Evolutionary conservation across 371 early-diverging fungal species (phyloP), one percentile per base, ranked within the genome.

Genomic region (Coemansia sp.): DNA sequence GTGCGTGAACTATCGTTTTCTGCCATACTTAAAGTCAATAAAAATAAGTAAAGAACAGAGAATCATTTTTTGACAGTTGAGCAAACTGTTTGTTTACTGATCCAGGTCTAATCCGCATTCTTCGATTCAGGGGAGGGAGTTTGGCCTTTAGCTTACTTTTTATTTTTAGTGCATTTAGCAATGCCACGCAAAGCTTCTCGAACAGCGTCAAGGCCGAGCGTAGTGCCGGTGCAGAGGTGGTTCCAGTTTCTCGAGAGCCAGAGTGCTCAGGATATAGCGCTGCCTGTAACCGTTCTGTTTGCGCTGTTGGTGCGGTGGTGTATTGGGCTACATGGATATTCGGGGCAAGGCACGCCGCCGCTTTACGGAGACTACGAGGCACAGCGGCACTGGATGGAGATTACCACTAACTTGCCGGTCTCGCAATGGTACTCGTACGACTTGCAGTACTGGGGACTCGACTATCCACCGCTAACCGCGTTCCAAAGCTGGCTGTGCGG

Each of bases 351-450:
- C 24, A 81, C 77, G 11, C 89, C 91, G 4, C 98, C 96, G 11
- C 76, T 90, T 72, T 91, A 78, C 79, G 98, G 98, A 31, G 98
- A 98, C 81, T 98, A 93, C 81, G 97, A 98, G 71, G 97, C 98
- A 4, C 98, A 98, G 72, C 84, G 98, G 26, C 97, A 98, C 79
- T 98, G 96, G 96, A 89, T 98, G 89, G 96, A 97, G 77, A 80
- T 97, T 37, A 95, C 97, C 0, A 68, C 80, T 4, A 88, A 93
- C 66, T 72, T 95, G 54, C 92, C 95, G 0, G 66, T 83, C 13
- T 69, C 72, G 11, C 72, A 89, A 64, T 98, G 98, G 98, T 98
- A 98, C 77, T 81, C 79, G 21, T 92, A 94, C 78, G 89, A 90
- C 65, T 82, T 92, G 27, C 71, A 87, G 40, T 95, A 95, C 86